Base-by-base conservation (phyloP, 768 basidiomycete species). In the Filobasidium wieringae region DNA sequence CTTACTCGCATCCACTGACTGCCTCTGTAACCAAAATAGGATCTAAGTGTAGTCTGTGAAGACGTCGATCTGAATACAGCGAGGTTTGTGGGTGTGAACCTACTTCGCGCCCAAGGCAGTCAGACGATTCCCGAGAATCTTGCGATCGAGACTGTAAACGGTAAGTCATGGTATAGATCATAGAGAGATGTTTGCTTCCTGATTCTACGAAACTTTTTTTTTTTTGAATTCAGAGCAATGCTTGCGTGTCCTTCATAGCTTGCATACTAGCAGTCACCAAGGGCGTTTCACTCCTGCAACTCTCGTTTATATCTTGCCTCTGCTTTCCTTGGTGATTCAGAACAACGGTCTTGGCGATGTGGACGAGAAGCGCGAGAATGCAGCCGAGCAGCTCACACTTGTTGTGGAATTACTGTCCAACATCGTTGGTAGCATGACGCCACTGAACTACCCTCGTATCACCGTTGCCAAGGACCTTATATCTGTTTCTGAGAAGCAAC, bases 231-330 rank as follows among this genome's bases (percentile, higher is more conserved):
- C n/a, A 79, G 93, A 97, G 68, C 81, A 80, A 0, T 70, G 92
- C 31, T 79, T 87, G 45, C 86, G 95, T 27, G 83, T 97, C 1
- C 77, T 99, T 1, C 86, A 93, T 70, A 82, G 87, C 19, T 71
- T 97, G 0, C 82, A 87, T 19, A 85, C 80, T 58, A 77, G 92
- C 3, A 83, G 88, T 0, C 87, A 92, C 61, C 84, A 88, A 62
- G 75, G 80, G 0, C 82, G 89, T 0, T 84, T 96, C 51, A 88
- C 93, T 68, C 79, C 85, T 0, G 82, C 87, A 1, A 91, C 90
- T 0, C 93, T 87, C 73, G 82, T 87, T 0, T 88, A 91, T 63
- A 74, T 81, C 0, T 85, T 83, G 49, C 86, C 88, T 7, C 78
- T 97, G 12, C 74, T 96, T 4, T 80, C 77, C 9, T 79, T 80